Percentiles rank a stretch among this genome's conserved stretches.
Conservation (phyloP, 306 rosid genomes). For the Cucurbita moschata region DNA sequence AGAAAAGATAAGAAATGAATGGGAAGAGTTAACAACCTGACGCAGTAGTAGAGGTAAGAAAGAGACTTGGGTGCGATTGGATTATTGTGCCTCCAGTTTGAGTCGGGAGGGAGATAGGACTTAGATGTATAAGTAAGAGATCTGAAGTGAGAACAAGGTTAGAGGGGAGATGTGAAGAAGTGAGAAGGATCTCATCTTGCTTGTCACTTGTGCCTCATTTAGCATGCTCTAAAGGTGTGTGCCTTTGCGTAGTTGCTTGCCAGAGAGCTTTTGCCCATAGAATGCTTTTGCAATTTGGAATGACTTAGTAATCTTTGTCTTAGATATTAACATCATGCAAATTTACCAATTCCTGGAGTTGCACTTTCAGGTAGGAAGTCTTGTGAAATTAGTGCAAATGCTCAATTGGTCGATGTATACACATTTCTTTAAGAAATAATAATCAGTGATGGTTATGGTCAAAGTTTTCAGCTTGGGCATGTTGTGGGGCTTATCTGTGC, state of each 20-base stretch:
- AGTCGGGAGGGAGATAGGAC: neutral
- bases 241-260: neutral
- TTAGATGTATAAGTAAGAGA: neutral
- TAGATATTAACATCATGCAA: neutral
- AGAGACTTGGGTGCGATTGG: neutral
- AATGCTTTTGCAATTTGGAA: neutral
- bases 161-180: neutral
- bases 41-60: neutral
- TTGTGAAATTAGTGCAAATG: neutral
- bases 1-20: neutral
- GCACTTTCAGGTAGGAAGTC: neutral
- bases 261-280: neutral
- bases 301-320: neutral
- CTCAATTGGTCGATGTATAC: neutral
- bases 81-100: neutral
- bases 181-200: neutral
- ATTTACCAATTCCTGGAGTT: neutral
- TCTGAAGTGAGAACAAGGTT: neutral
- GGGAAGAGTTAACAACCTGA: neutral
- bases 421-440: neutral
- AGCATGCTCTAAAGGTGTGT: neutral
- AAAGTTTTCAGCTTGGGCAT: neutral
- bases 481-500: neutral
- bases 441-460: neutral
- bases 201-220: neutral